Evolutionary conservation across 2,329 filamentous ascomycete genomes (phyloP).

Genomic region (Herpotrichia juniperi): DNA sequence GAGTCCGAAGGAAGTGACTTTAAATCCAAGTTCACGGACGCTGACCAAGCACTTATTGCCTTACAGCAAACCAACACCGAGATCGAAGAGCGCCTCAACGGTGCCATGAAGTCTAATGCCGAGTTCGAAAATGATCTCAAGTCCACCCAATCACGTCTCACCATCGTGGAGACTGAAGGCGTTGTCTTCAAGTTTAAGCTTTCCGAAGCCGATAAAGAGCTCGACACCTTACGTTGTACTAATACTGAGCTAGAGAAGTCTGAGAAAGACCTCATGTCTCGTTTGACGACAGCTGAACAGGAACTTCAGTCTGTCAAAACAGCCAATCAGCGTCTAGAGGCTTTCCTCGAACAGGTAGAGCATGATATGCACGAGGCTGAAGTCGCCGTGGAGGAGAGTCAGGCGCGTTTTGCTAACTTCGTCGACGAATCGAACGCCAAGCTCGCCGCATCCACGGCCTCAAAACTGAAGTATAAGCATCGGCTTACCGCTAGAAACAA

Average conservation of each 20-base stretch:
- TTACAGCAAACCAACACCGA: conserved; percentile 33
- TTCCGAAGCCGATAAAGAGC: conserved; percentile 33
- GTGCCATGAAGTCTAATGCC: neutral
- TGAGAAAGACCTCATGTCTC: conserved; percentile 33
- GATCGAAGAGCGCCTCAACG: conserved; percentile 16
- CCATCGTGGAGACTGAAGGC: conserved; percentile 4
- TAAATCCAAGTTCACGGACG: conserved; percentile 22
- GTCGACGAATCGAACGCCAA: conserved; percentile 37
- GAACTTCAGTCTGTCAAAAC: conserved; percentile 34
- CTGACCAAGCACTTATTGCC: conserved; percentile 32
- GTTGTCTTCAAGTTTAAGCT: conserved; percentile 24
- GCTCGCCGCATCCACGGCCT: conserved; percentile 29
- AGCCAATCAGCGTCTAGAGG: conserved; percentile 39
- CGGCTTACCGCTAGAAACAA: conserved; percentile 32
- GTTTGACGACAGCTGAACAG: conserved; percentile 37
- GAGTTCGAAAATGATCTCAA: conserved; percentile 27
- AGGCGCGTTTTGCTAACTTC: conserved; percentile 33
- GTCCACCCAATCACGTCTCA: conserved; percentile 17
- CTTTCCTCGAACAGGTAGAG: conserved; percentile 38
- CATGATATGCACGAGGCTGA: conserved; percentile 37
- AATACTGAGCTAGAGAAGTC: conserved; percentile 34
- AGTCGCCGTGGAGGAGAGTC: conserved; percentile 36
- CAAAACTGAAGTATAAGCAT: conserved; percentile 39
- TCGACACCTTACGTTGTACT: conserved; percentile 29
- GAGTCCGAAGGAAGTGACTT: conserved; percentile 28